Percentiles rank a stretch among this genome's conserved stretches.
phyloP scores from a whole-genome alignment of 2,329 filamentous ascomycete species.

The Fusarium succisae region DNA sequence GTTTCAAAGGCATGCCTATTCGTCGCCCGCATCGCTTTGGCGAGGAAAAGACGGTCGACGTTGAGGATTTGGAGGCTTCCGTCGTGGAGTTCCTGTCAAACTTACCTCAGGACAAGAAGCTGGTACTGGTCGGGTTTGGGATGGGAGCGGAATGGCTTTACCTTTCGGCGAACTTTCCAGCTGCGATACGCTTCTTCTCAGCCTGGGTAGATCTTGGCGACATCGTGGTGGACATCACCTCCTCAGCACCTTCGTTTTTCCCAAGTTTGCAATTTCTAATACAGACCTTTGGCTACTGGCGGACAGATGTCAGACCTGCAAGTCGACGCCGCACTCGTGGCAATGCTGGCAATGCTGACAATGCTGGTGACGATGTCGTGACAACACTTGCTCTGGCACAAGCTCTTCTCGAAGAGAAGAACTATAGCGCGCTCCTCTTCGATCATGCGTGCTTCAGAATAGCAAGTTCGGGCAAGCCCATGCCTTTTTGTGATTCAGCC shows the following conservation, averaged over 20 bases:
- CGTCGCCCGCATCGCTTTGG: constrained; percentile 24
- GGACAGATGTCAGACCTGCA: not conserved
- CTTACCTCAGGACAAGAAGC: not conserved
- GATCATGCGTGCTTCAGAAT: not conserved
- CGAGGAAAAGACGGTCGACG: not conserved
- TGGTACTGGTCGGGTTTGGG: constrained; percentile 7
- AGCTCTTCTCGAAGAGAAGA: not conserved
- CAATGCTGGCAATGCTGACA: constrained; percentile 1
- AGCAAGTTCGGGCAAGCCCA: fast-evolving
- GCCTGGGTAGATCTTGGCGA: constrained; percentile 23
- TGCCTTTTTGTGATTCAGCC: not conserved
- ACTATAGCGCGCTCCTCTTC: not conserved
- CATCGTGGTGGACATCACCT: constrained; percentile 13
- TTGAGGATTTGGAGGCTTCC: not conserved
- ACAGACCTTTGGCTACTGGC: not conserved
- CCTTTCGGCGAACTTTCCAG: constrained; percentile 1
- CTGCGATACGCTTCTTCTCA: constrained; percentile 13
- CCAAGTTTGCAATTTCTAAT: not conserved
- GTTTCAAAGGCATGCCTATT: not conserved
- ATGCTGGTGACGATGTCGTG: constrained; percentile 29
- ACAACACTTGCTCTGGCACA: constrained; percentile 5
- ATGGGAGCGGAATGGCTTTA: constrained; percentile 31
- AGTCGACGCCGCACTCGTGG: not conserved
- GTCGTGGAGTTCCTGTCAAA: constrained; percentile 12
- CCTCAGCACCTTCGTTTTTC: not conserved